Evolutionary conservation across 345 rosid genomes (phyloP).

Genomic region (Citrus maxima): DNA sequence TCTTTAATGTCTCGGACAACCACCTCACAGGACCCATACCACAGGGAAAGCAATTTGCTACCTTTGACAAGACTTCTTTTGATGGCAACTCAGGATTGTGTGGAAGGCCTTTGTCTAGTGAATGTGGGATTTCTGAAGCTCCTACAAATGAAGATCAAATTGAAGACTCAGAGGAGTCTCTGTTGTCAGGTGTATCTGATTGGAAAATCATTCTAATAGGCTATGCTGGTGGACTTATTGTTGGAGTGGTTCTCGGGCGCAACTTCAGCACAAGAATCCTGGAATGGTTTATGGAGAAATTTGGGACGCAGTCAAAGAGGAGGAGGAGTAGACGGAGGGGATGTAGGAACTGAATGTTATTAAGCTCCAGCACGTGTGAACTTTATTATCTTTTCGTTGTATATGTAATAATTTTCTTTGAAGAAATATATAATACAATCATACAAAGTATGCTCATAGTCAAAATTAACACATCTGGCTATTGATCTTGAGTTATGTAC

Average conservation of each 20-base stretch:
- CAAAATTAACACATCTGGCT: no score
- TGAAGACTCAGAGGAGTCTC: neutral
- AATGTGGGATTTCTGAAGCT: no score
- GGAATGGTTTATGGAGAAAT: neutral
- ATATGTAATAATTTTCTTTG: neutral
- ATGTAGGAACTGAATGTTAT: neutral
- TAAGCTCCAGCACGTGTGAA: neutral
- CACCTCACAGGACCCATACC: neutral
- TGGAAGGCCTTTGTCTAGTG: no score
- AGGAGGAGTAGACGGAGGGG: neutral
- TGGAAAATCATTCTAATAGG: neutral
- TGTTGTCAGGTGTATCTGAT: neutral
- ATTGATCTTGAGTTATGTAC: no score
- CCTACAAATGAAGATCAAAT: no score
- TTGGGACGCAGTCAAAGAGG: neutral
- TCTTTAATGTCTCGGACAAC: no score
- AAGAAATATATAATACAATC: no score
- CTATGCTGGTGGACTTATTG: neutral
- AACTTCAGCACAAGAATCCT: neutral
- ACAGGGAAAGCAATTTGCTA: neutral
- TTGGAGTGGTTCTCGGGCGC: neutral
- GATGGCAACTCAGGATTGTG: no score
- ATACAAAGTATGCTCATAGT: no score
- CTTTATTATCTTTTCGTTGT: no score
- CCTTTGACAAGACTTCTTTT: neutral